Conservation (phyloP, 176 grass and related monocot species). For the Oryza punctata region DNA sequence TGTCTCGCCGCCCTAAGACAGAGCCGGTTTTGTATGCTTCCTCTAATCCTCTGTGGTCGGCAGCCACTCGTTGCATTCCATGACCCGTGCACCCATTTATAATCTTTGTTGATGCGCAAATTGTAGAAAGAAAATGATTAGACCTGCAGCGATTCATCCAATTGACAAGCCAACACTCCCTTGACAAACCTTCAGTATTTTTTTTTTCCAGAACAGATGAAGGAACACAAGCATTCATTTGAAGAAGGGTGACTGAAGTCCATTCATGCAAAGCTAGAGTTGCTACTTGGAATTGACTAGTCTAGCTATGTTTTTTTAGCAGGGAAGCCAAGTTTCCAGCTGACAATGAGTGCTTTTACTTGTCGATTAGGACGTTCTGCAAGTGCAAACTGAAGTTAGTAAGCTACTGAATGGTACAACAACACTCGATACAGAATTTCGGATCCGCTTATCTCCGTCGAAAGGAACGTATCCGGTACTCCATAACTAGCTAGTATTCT, state of each 20-base stretch:
- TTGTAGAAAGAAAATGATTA: not conserved
- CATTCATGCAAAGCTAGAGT: too few species aligned
- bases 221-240: not conserved
- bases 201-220: not conserved
- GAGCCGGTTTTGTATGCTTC: not conserved
- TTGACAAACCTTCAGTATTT: not conserved
- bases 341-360: not conserved
- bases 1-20: not conserved
- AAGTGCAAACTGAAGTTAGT: not conserved
- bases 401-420: too few species aligned
- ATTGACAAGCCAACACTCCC: not conserved
- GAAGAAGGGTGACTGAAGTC: not conserved
- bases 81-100: not conserved
- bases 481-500: not conserved
- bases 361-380: not conserved
- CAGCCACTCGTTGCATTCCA: not conserved
- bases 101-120: not conserved
- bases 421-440: not conserved
- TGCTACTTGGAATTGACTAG: too few species aligned
- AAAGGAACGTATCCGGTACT: not conserved
- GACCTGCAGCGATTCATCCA: not conserved
- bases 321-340: not conserved
- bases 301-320: too few species aligned
- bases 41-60: constrained; percentile 21
- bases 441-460: not conserved